phyloP scores from a whole-genome alignment of 768 basidiomycete genomes.

The Macrolepiota dolichaula region DNA sequence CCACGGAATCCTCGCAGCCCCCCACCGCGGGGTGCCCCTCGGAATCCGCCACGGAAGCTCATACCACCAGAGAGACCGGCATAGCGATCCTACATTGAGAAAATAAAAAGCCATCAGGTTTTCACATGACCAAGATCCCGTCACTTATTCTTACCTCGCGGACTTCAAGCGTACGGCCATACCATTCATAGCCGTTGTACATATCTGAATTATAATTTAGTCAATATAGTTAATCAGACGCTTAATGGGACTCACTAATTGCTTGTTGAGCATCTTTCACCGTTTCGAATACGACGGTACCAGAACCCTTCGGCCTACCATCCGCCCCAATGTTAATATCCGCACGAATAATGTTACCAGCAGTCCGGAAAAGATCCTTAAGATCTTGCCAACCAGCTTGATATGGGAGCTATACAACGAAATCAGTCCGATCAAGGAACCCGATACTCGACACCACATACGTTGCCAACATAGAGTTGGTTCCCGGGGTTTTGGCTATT shows the following conservation, averaged over 20 bases:
- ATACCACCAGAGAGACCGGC: slow-evolving; percentile 78
- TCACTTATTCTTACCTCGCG: slow-evolving; percentile 62
- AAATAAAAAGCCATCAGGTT: background rate
- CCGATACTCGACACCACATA: slow-evolving; percentile 30
- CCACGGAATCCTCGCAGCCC: slow-evolving; percentile 35
- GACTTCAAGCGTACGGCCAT: slow-evolving; percentile 92
- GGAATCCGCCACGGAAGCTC: slow-evolving; percentile 59
- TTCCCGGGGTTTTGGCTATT: slow-evolving; percentile 71
- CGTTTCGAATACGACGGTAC: slow-evolving; percentile 95
- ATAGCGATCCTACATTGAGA: slow-evolving; percentile 69
- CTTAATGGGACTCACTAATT: slow-evolving; percentile 57
- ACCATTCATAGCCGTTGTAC: slow-evolving; percentile 98
- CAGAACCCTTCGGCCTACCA: slow-evolving; percentile 92
- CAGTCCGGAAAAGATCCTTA: slow-evolving; percentile 94
- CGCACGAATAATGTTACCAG: slow-evolving; percentile 92
- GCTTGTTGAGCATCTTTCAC: slow-evolving; percentile 88
- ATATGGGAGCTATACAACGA: slow-evolving; percentile 61
- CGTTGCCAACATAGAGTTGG: slow-evolving; percentile 91
- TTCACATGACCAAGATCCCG: background rate
- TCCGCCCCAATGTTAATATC: slow-evolving; percentile 94
- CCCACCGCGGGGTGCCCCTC: slow-evolving; percentile 12
- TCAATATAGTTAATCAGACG: background rate
- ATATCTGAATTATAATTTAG: slow-evolving; percentile 52
- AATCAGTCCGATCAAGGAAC: background rate
- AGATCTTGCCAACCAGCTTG: slow-evolving; percentile 99